Base-by-base conservation (phyloP, 352 stramenopile genomes). In the Phytophthora kernoviae region DNA sequence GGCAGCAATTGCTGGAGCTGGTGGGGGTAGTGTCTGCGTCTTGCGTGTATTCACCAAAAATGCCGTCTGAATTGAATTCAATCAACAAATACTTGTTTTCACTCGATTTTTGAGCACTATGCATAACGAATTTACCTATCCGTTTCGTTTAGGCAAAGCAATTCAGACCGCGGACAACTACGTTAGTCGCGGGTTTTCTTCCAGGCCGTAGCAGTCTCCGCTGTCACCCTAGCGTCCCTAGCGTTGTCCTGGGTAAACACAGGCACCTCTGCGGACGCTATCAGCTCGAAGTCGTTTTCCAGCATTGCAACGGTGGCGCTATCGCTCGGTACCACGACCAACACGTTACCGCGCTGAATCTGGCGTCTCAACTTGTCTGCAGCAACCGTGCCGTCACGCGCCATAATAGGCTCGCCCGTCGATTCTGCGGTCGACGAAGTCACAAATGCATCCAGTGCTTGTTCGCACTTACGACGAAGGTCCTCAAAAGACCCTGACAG, bases 381-480 rank as follows among this genome's bases (percentile, higher is more conserved):
- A 36, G 68, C 73, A 5, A 83, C 54, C 7, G 72, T 68, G 22
- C 71, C 81, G 44, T 73, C 76, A 22, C 77, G 75, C 21, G 84
- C 70, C 37, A 66, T 45, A 37, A 60, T 44, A 32, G 41, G 68
- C 48, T 56, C 67, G 26, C 45, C 50, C 11, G 36, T 56, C 36
- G 56, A 45, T n/a, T 66, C 50, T 15, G 51, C 76, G 45, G 61
- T 84, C 46, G 58, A 65, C 9, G 54, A 64, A 34, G 54, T 42
- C 51, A 89, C 71, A 54, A 91, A 91, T 18, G 61, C 43, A 52
- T 87, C 73, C 8, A 91, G 64, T 9, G 75, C 71, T 55, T 67
- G 65, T 72, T 91, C 79, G n/a, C 73, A 79, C 62, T 86, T 78
- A 54, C 65, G 49, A 43, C 75, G 76, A 40, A 91, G 58, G 37